Conservation (phyloP, 768 basidiomycete species). For the Baorangia bicolor region DNA sequence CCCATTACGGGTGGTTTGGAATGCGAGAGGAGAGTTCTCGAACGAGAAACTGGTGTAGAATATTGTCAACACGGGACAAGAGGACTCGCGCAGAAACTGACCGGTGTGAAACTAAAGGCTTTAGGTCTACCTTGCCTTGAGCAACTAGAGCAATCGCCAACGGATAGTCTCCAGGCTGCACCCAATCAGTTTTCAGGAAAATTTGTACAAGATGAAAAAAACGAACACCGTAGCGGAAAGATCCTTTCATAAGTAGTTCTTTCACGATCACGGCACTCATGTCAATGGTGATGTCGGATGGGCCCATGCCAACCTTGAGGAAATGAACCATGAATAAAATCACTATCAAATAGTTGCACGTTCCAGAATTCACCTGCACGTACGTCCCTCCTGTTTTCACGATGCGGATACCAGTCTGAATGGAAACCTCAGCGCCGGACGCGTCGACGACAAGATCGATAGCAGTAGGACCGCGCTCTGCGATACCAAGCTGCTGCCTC, state of each 20-base stretch:
- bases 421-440: slow-evolving; percentile 89
- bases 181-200: background rate
- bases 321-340: slow-evolving; percentile 6
- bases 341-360: slow-evolving; percentile 2
- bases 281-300: slow-evolving; percentile 71
- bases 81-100: slow-evolving; percentile 32
- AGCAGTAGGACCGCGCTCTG: slow-evolving; percentile 64
- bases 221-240: slow-evolving; percentile 87
- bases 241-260: slow-evolving; percentile 81
- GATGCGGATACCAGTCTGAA: slow-evolving; percentile 80
- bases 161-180: slow-evolving; percentile 78
- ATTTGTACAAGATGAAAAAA: background rate
- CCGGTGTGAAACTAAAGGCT: slow-evolving; percentile 87
- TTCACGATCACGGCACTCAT: slow-evolving; percentile 68
- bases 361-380: slow-evolving; percentile 49
- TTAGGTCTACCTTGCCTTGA: slow-evolving; percentile 80
- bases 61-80: background rate
- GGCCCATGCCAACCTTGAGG: slow-evolving; percentile 80
- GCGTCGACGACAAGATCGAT: slow-evolving; percentile 91
- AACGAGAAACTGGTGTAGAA: slow-evolving; percentile 59
- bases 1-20: slow-evolving; percentile 75
- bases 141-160: slow-evolving; percentile 83
- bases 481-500: slow-evolving; percentile 61
- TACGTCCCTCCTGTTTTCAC: slow-evolving; percentile 74
- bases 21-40: slow-evolving; percentile 73